Conservation (phyloP, 2,329 filamentous ascomycete species). For the Neofusicoccum kwambonambiense region DNA sequence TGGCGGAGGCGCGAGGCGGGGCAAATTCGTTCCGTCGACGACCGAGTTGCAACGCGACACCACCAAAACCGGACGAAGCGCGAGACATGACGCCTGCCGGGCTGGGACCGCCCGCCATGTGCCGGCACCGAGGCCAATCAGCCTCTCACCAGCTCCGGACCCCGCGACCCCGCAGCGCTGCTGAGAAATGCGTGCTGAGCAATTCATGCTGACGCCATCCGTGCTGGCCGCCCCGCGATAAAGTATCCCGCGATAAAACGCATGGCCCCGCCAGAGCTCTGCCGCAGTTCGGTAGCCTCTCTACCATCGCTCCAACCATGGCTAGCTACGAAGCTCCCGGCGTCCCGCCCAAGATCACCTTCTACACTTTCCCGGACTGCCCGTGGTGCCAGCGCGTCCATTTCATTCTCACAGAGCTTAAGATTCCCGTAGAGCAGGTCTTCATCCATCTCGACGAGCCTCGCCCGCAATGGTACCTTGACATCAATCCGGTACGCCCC, state of each 20-base stretch:
- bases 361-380: constrained; percentile 70
- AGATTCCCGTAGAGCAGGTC: constrained; percentile 66
- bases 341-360: constrained; percentile 52
- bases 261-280: not conserved
- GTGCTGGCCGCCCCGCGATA: not conserved
- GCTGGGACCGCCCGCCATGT: not conserved
- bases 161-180: not conserved
- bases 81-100: not conserved
- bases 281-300: not conserved
- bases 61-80: not conserved
- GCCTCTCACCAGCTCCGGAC: not conserved
- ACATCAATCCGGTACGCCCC: constrained; percentile 64
- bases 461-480: constrained; percentile 70
- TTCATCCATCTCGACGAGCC: constrained; percentile 70
- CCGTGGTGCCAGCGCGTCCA: constrained; percentile 76
- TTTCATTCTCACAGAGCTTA: constrained; percentile 66
- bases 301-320: not conserved
- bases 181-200: not conserved
- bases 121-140: not conserved
- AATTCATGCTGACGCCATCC: constrained; percentile 2
- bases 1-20: not conserved
- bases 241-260: not conserved
- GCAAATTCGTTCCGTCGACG: not conserved
- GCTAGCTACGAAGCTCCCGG: constrained; percentile 10
- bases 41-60: not conserved